Evolutionary conservation across 176 grass and related monocot species (phyloP), one percentile per base, ranked within the genome.

Genomic region (Poa annua): DNA sequence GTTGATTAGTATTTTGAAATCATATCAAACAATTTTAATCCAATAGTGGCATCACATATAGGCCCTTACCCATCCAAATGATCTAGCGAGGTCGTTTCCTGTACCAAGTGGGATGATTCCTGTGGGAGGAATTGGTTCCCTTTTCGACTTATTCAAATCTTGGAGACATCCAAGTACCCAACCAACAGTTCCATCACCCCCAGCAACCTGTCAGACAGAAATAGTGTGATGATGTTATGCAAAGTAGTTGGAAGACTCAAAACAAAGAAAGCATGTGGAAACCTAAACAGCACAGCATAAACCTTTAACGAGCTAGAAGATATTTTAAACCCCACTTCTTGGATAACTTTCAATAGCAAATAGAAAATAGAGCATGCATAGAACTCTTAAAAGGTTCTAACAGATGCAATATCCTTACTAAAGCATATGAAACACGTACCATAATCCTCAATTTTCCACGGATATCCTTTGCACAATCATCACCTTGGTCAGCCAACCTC

Each of bases 21-120:
- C 5, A 51, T 70, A 73, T 83, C 8, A 41, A 56, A 87, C 0
- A 38, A 87, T 51, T 54, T 76, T 67, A 63, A 90, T 4, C 71
- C 29, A 71, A 67, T 2, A 26, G 24, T 50, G 20, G 5, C 33
- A 78, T 34, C 53, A 65, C 1, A 66, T 55, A 70, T 83, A 83
- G 45, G 73, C 21, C 71, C 69, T 92, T 95, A 98, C 96, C 96
- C 96, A 98, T 87, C 88, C 88, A 91, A 98, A 98, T 55, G 88
- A 86, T 83, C 96, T 93, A 21, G 96, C 92, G 39, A 98, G 96
- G 67, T 98, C 96, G 47, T 98, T 95, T 41, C 96, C 96, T 15
- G 96, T 98, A 82, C 96, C 96, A 80, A 98, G 96, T 80, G 96
- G 96, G 82, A 98, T 98, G 79, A 98, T 95, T 50, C 92, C 96